phyloP scores from a whole-genome alignment of 768 basidiomycete species.

The Phlebiopsis gigantea region DNA sequence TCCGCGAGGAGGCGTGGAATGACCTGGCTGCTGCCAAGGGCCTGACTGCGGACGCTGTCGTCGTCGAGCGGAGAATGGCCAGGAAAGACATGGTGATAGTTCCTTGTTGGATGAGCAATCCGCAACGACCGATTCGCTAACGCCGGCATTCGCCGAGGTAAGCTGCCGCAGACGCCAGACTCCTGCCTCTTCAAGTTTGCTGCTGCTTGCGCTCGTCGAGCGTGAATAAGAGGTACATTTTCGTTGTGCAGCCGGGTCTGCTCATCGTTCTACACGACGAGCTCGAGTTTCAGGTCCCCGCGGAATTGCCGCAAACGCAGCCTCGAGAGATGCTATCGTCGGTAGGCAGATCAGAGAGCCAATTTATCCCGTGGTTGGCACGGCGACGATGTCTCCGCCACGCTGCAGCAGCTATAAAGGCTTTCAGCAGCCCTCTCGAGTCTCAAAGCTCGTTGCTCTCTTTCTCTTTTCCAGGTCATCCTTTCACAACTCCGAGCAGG shows the following conservation, averaged over 20 bases:
- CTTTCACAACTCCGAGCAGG: conserved; percentile 42
- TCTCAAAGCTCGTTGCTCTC: conserved; percentile 6
- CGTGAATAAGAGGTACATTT: no score
- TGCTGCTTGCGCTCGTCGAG: neutral
- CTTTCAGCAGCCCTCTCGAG: neutral
- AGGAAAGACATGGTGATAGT: conserved; percentile 3
- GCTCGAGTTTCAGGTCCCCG: neutral
- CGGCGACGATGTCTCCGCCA: neutral
- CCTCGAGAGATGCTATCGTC: neutral
- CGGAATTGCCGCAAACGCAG: neutral
- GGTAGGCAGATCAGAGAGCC: conserved; percentile 1
- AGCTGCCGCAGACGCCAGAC: neutral
- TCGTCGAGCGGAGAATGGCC: neutral
- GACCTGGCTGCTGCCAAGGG: conserved; percentile 10
- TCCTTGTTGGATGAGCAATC: neutral
- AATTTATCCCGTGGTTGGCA: conserved; percentile 3
- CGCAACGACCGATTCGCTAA: neutral
- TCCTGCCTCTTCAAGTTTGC: neutral
- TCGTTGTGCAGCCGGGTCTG: neutral
- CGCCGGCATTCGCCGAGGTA: neutral
- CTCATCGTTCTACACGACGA: neutral
- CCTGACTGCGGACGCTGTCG: neutral
- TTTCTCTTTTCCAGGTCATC: conserved; percentile 26
- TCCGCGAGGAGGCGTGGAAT: conserved; percentile 39
- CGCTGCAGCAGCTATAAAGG: conserved; percentile 1